Percentiles rank a stretch among this genome's conserved stretches.
Evolutionary conservation across 2,329 filamentous ascomycete genomes (phyloP).

Genomic region (Paramyrothecium roridum): DNA sequence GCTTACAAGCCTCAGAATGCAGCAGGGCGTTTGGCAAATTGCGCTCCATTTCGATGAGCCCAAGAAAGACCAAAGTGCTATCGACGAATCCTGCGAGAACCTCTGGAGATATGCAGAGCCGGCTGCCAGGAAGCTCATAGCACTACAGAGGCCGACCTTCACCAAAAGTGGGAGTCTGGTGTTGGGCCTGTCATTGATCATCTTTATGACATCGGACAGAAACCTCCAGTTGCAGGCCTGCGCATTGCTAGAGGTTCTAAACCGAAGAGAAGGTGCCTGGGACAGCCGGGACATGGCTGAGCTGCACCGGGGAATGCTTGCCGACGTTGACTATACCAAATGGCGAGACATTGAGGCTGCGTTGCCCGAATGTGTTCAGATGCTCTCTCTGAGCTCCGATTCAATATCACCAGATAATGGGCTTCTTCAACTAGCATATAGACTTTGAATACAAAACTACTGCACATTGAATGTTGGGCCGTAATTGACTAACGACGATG

Average conservation of each 20-base stretch:
- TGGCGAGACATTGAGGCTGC: not conserved
- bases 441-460: slow-evolving; percentile 1
- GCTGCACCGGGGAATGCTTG: not conserved
- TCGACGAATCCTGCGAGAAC: not conserved
- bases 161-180: not conserved
- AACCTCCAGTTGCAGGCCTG: not conserved
- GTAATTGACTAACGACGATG: no score
- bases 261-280: not conserved
- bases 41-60: not conserved
- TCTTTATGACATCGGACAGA: not conserved
- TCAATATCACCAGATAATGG: not conserved
- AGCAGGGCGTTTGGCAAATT: not conserved
- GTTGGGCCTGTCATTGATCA: not conserved
- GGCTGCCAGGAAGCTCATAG: not conserved
- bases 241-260: not conserved
- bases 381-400: not conserved
- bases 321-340: not conserved
- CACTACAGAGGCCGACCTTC: not conserved
- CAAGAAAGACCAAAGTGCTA: not conserved
- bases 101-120: not conserved
- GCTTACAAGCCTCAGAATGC: not conserved
- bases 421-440: not conserved
- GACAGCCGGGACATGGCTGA: not conserved
- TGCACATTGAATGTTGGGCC: no score
- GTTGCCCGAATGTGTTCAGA: not conserved